phyloP scores from a whole-genome alignment of 2,329 filamentous ascomycete genomes.

The Neopestalotiopsis rosae region DNA sequence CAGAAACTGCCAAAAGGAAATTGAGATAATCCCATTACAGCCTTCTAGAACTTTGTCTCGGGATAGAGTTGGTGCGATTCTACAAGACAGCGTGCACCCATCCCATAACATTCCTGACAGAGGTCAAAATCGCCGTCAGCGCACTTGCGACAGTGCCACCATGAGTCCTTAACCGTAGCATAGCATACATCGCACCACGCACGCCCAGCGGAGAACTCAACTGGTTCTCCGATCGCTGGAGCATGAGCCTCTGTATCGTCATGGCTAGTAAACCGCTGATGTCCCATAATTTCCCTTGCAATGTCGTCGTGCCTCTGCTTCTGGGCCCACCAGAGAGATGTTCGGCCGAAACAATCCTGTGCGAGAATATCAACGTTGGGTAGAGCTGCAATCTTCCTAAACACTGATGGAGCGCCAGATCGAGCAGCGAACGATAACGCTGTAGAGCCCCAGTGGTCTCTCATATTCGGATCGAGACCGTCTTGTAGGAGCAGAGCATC shows the following conservation, averaged over 20 bases:
- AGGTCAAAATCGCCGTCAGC: not conserved
- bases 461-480: not conserved
- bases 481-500: not conserved
- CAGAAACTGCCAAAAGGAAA: too few species aligned
- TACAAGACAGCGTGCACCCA: not conserved
- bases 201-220: not conserved
- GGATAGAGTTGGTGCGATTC: not conserved
- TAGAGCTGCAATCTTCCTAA: not conserved
- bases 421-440: not conserved
- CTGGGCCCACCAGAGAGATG: slow-evolving; percentile 2
- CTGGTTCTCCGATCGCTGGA: not conserved
- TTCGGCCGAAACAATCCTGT: not conserved
- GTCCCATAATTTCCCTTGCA: not conserved
- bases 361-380: not conserved
- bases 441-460: not conserved
- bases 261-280: not conserved
- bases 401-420: not conserved
- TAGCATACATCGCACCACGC: not conserved
- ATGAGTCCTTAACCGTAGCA: not conserved
- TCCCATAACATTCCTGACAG: not conserved
- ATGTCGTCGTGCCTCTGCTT: not conserved
- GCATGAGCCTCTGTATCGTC: not conserved
- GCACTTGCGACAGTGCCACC: not conserved
- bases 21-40: too few species aligned
- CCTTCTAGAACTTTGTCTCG: too few species aligned